A percentile compares a stretch with the other conserved stretches of the same genome.
phyloP scores from a whole-genome alignment of 257 asterid species.

The Jacaranda copaia region DNA sequence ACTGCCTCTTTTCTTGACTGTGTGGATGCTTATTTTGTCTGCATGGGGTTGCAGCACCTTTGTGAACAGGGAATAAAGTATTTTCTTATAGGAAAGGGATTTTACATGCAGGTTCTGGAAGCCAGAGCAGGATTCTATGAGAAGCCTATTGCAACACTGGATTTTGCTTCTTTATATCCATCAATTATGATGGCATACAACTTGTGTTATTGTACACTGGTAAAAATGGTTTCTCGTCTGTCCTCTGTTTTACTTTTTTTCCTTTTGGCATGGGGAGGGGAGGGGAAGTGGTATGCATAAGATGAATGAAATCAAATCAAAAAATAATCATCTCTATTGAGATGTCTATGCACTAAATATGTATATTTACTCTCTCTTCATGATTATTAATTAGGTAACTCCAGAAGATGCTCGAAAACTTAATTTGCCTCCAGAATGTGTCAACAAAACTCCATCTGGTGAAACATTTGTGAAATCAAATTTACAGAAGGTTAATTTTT shows the following conservation, averaged over 20 bases:
- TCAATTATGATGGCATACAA: constrained; percentile 99
- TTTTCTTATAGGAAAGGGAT: constrained; percentile 36
- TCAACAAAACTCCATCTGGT: constrained; percentile 97
- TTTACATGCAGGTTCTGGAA: constrained; percentile 80
- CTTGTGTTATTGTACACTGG: constrained; percentile 96
- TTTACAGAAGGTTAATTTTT: constrained; percentile 77
- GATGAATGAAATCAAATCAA: constrained; percentile 8
- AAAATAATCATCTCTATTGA: constrained; percentile 22
- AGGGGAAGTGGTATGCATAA: background rate
- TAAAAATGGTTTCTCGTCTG: constrained; percentile 34
- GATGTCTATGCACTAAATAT: constrained; percentile 17
- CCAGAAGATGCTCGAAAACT: constrained; percentile 87
- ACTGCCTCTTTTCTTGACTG: background rate
- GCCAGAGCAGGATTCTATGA: constrained; percentile 93
- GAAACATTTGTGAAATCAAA: constrained; percentile 88
- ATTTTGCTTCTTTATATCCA: constrained; percentile 98
- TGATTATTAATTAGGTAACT: constrained; percentile 65
- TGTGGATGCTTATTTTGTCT: constrained; percentile 10
- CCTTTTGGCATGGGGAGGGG: background rate
- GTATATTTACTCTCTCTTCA: constrained; percentile 16
- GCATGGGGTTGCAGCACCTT: constrained; percentile 23
- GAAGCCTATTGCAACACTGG: constrained; percentile 98
- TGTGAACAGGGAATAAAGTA: constrained; percentile 19
- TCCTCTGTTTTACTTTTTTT: background rate
- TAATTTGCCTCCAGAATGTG: constrained; percentile 82